These are phyloP conservation scores for Aspergillus haitiensis DNA, from an alignment of 495 filamentous ascomycete species.

Conservation along the genomic window DNA sequence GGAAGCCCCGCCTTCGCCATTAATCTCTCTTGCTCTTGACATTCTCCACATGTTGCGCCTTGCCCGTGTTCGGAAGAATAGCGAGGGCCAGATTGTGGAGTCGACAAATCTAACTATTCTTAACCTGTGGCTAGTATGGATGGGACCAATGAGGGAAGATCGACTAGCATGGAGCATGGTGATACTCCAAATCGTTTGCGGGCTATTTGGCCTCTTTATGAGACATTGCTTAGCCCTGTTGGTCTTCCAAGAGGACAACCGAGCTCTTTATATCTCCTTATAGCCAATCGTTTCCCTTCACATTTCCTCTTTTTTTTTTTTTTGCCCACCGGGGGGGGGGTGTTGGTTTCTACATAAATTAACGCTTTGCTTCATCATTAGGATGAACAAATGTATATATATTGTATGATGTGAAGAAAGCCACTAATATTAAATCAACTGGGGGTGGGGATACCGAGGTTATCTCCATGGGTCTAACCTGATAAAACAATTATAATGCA, in stretches of 20 bases:
- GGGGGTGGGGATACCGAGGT: too few relatives aligned
- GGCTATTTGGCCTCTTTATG: conserved; percentile 79
- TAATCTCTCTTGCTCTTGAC: conserved; percentile 61
- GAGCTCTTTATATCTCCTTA: conserved; percentile 34
- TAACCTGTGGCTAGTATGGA: conserved; percentile 95
- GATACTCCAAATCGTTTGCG: conserved; percentile 67
- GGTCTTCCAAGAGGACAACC: conserved; percentile 85
- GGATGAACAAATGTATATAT: too few relatives aligned
- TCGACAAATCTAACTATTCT: conserved; percentile 89
- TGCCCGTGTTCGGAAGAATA: conserved; percentile 62
- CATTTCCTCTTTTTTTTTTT: neutral
- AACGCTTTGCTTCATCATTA: too few relatives aligned
- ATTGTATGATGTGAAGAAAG: too few relatives aligned
- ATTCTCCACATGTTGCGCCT: conserved; percentile 64
- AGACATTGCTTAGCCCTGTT: conserved; percentile 80
- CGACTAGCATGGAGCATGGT: conserved; percentile 74
- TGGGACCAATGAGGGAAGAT: conserved; percentile 89
- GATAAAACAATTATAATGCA: too few relatives aligned
- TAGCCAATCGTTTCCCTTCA: conserved; percentile 33
- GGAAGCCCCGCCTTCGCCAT: conserved; percentile 62
- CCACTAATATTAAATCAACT: too few relatives aligned
- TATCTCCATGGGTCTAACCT: too few relatives aligned
- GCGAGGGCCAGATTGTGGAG: conserved; percentile 69
- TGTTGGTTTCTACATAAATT: neutral
- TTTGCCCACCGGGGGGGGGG: too few relatives aligned